phyloP scores from a whole-genome alignment of 2,329 filamentous ascomycete species.

The Diaporthe batatas region DNA sequence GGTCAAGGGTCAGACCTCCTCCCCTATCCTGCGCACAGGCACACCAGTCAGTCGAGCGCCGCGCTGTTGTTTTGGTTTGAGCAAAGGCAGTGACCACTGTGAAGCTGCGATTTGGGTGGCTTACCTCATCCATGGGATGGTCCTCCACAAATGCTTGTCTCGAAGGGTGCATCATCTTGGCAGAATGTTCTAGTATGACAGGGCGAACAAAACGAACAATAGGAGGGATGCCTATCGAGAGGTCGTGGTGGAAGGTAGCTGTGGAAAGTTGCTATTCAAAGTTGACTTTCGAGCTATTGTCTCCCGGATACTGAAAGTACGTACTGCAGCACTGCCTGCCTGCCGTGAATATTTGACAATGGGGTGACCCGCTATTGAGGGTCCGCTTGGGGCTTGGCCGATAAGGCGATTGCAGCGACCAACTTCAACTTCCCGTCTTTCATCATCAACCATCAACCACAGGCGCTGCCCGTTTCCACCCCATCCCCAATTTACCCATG shows the following conservation, averaged over 20 bases:
- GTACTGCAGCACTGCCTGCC: constrained; percentile 1
- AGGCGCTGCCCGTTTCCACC: constrained; percentile 25
- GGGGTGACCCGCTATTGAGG: not conserved
- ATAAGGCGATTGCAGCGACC: constrained; percentile 33
- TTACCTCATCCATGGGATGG: constrained; percentile 72
- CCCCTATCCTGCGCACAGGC: constrained; percentile 49
- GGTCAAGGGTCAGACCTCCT: constrained; percentile 62
- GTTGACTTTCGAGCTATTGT: constrained; percentile 29
- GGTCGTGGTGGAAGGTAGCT: not conserved
- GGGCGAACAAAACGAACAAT: not conserved
- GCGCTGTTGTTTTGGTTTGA: constrained; percentile 45
- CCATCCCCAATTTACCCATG: constrained; percentile 26
- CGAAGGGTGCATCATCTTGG: constrained; percentile 83
- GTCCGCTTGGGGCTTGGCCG: constrained; percentile 10
- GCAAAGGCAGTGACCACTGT: constrained; percentile 40
- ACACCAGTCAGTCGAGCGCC: constrained; percentile 45
- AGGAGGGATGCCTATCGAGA: constrained; percentile 1
- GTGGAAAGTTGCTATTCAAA: constrained; percentile 7
- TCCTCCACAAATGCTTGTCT: constrained; percentile 96
- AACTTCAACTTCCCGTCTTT: constrained; percentile 30
- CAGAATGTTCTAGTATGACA: not conserved
- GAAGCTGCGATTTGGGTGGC: constrained; percentile 47
- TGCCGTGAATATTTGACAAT: not conserved
- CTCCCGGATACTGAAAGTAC: constrained; percentile 2
- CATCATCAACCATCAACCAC: constrained; percentile 28